phyloP scores from a whole-genome alignment of 129 eudicot species.

The Dittrichia graveolens region DNA sequence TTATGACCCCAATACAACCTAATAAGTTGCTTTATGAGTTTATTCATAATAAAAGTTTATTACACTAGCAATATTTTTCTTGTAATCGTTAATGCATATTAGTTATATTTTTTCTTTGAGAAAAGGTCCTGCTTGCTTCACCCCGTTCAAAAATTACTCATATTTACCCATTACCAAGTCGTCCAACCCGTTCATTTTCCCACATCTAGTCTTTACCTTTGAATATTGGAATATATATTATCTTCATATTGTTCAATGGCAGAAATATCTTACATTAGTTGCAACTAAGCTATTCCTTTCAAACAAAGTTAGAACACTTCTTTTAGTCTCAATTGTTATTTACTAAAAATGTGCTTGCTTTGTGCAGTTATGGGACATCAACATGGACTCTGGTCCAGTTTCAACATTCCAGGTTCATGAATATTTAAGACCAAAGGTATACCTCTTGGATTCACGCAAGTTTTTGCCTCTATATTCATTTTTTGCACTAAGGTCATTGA shows the following conservation, averaged over 20 bases:
- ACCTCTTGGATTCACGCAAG: constrained; percentile 3
- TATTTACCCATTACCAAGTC: neutral
- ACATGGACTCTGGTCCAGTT: constrained; percentile 97
- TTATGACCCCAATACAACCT: too few species aligned
- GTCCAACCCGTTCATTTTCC: neutral
- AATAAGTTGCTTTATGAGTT: too few species aligned
- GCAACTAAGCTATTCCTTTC: neutral
- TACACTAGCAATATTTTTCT: too few species aligned
- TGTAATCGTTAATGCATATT: neutral
- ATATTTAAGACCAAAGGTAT: constrained; percentile 91
- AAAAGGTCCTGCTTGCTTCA: neutral
- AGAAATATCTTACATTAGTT: neutral
- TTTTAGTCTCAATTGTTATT: neutral
- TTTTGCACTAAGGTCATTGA: constrained; percentile 25
- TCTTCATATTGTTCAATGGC: neutral
- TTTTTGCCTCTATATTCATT: neutral
- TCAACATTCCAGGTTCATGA: constrained; percentile 95
- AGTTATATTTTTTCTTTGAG: neutral
- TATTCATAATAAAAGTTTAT: too few species aligned
- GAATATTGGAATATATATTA: neutral
- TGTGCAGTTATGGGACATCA: constrained; percentile 90
- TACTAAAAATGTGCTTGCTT: constrained; percentile 21
- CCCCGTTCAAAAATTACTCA: neutral
- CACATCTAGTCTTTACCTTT: neutral
- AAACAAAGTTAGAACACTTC: neutral